Base-by-base conservation (phyloP, 148 eudicot species). In the Persicaria tinctoria region DNA sequence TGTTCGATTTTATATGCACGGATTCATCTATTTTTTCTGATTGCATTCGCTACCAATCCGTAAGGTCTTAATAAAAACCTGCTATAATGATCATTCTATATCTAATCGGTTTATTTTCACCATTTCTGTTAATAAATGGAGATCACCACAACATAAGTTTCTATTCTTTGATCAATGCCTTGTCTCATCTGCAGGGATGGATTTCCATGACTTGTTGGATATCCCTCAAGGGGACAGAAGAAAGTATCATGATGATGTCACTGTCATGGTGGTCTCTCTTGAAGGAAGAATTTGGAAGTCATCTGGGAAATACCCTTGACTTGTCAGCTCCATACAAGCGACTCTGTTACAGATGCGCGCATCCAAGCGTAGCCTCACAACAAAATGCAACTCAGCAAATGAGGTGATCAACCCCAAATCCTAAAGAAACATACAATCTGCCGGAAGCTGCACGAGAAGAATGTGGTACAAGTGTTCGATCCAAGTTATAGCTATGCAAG, bases 241-340 rank as follows among this genome's bases (percentile, higher is more conserved):
- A 77, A 96, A 92, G 79, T 96, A 92, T 84, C 99, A 96, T 76
- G 99, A 96, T 72, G 99, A 96, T 85, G 99, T 96, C 73, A 96
- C 99, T 5, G 97, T 96, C 51, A 96, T 96, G 99, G 93, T 96
- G 78, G 80, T 96, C 32, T 96, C 99, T 38, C 94, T 96, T 51
- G 99, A 96, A 88, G 99, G 99, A 70, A 85, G 97, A 81, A 96
- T 96, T 50, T 96, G 99, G 99, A 96, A 96, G 84, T 96, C 99
- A 38, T 96, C 99, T 5, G 99, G 99, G 73, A 92, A 96, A 78
- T 96, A 92, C 83, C 89, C 89, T 8, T 96, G 51, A 76, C 62
- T 18, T 63, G 41, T 10, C 38, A 8, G 8, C 66, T 60, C 13
- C 11, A 7, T 18, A 17, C 32, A 57, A 57, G 8, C 63, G 41